These are phyloP conservation scores for Fusarium hainanense DNA, from an alignment of 2,329 filamentous ascomycete species.

Conservation along the genomic window DNA sequence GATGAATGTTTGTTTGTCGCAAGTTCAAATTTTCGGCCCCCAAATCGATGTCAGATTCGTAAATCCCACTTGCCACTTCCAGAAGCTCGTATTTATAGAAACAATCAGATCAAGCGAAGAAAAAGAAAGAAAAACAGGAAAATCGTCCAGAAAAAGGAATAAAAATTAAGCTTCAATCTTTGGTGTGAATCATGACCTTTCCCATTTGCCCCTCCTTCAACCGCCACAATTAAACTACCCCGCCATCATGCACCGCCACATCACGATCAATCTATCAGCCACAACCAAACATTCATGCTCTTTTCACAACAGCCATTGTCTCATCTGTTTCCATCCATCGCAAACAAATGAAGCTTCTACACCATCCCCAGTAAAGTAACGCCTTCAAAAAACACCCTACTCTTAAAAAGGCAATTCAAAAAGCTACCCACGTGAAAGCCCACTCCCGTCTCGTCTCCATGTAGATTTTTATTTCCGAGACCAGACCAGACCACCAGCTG, in stretches of 20 bases:
- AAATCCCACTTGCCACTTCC: not conserved
- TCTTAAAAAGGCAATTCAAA: not conserved
- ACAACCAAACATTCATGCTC: not conserved
- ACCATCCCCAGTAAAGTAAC: conserved; percentile 17
- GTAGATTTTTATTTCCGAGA: not conserved
- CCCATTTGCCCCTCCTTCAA: conserved; percentile 35
- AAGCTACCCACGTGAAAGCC: not conserved
- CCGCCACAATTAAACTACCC: conserved; percentile 33
- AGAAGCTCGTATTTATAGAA: not conserved
- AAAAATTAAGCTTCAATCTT: conserved; percentile 25
- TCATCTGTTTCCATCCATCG: conserved; percentile 1
- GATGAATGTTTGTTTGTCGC: conserved; percentile 4
- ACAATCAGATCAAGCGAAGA: not conserved
- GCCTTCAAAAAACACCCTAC: not conserved
- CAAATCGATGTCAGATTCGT: not conserved
- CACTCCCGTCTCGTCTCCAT: not conserved
- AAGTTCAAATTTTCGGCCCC: not conserved
- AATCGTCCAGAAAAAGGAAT: not conserved
- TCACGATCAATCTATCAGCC: not conserved
- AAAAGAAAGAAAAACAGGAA: not conserved
- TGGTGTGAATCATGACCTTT: conserved; percentile 35
- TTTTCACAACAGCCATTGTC: not conserved
- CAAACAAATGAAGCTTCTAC: not conserved
- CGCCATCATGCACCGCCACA: conserved; percentile 27
- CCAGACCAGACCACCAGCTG: conserved; percentile 6